These are phyloP conservation scores for Elsinoe necatrix DNA, from an alignment of 2,329 filamentous ascomycete species.

Conservation along the genomic window DNA sequence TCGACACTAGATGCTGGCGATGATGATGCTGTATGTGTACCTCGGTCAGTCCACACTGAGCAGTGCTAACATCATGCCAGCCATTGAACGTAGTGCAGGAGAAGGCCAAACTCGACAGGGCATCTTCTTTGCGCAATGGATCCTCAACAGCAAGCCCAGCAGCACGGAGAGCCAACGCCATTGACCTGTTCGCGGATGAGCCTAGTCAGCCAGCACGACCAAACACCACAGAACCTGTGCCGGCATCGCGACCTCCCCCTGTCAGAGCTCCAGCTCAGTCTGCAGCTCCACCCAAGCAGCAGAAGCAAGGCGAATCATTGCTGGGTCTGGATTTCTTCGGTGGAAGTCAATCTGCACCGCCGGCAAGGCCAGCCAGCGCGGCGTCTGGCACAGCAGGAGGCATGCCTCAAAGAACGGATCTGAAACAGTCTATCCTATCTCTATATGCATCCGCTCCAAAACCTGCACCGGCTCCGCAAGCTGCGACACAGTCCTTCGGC, in stretches of 20 bases:
- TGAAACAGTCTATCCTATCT: conserved; percentile 96
- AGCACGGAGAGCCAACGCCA: conserved; percentile 24
- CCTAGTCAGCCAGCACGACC: conserved; percentile 51
- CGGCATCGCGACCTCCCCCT: conserved; percentile 51
- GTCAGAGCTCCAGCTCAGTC: conserved; percentile 24
- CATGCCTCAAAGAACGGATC: conserved; percentile 72
- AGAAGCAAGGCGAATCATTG: conserved; percentile 74
- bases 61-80: conserved; percentile 28
- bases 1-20: conserved; percentile 68
- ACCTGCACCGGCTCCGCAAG: conserved; percentile 53
- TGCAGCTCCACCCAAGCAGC: conserved; percentile 41
- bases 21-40: conserved; percentile 53
- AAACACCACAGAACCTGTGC: conserved; percentile 65
- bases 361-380: conserved; percentile 70
- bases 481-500: conserved; percentile 18
- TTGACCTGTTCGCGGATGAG: conserved; percentile 78
- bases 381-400: conserved; percentile 51
- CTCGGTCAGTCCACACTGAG: neutral
- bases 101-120: conserved; percentile 59
- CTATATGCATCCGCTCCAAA: conserved; percentile 81
- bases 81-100: conserved; percentile 60
- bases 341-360: conserved; percentile 58
- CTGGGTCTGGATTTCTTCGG: conserved; percentile 91
- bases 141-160: conserved; percentile 41
- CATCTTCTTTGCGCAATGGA: conserved; percentile 44